These are phyloP conservation scores for Mycena leptocephala DNA, from an alignment of 768 basidiomycete genomes.

Conservation along the genomic window DNA sequence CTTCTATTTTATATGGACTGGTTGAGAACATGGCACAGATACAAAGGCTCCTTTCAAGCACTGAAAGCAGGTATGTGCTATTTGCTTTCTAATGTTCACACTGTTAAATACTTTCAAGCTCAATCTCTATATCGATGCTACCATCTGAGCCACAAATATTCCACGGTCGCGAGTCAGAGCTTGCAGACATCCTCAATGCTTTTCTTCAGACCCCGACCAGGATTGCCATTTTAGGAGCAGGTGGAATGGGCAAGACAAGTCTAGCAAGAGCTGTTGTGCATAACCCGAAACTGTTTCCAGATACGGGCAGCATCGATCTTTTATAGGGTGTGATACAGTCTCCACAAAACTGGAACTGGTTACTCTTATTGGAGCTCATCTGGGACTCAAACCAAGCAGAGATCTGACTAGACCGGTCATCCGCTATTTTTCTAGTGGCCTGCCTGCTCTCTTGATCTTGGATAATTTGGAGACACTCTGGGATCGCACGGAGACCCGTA, in stretches of 20 bases:
- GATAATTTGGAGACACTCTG: conserved; percentile 7
- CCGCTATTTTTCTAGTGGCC: neutral
- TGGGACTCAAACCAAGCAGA: too few species aligned
- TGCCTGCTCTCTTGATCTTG: neutral
- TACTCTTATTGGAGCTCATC: too few species aligned
- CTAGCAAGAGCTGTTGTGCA: neutral
- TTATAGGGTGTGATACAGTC: neutral
- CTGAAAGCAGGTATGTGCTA: neutral
- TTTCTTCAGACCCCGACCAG: neutral
- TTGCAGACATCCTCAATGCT: neutral
- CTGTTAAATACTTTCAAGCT: neutral
- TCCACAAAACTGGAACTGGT: neutral
- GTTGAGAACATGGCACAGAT: neutral
- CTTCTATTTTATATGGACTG: too few species aligned
- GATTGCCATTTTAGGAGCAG: neutral
- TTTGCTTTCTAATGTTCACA: fast-evolving
- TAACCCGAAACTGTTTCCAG: neutral
- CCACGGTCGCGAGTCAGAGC: neutral
- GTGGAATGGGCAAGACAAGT: neutral
- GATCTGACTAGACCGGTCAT: too few species aligned
- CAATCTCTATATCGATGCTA: neutral
- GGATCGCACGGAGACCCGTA: neutral
- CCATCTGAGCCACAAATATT: neutral
- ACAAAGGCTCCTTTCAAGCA: neutral
- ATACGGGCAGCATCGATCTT: neutral